Evolutionary conservation across 176 grass and related monocot species (phyloP).

Genomic region (Urochloa ruziziensis): DNA sequence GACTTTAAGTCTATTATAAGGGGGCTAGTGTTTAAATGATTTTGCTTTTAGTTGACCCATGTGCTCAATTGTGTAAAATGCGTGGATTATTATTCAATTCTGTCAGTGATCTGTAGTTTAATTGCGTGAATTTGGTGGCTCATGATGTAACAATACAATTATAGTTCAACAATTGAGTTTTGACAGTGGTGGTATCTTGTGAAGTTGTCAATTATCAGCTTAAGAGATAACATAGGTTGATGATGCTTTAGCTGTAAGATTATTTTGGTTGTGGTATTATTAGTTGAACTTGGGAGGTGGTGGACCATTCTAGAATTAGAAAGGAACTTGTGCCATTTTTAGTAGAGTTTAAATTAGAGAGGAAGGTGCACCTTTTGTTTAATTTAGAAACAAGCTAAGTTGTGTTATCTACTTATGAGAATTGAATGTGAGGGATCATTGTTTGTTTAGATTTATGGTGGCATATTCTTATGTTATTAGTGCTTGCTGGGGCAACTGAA

Average conservation of each 20-base stretch:
- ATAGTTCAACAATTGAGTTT: not conserved
- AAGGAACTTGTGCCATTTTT: constrained; percentile 3
- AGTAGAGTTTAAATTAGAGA: not conserved
- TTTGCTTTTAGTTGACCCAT: not conserved
- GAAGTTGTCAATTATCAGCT: not conserved
- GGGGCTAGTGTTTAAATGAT: not conserved
- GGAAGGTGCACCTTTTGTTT: not conserved
- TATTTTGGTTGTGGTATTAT: not conserved
- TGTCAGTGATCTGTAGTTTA: not conserved
- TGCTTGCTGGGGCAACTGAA: not conserved
- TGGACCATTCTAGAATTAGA: constrained; percentile 2
- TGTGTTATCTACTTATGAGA: not conserved
- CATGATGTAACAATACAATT: not conserved
- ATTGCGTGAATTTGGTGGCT: not conserved
- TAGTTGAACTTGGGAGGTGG: not conserved
- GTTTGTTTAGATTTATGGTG: not conserved
- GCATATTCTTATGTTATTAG: not conserved
- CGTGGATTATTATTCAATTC: not conserved
- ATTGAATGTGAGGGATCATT: not conserved
- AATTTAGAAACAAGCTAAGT: not conserved
- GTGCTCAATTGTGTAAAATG: not conserved
- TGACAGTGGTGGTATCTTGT: not conserved
- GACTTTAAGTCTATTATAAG: not conserved
- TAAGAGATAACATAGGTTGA: too few relatives aligned
- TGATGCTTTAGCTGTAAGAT: not conserved